Conservation (phyloP, 805 yeast species). For the Saturnispora mendoncae region DNA sequence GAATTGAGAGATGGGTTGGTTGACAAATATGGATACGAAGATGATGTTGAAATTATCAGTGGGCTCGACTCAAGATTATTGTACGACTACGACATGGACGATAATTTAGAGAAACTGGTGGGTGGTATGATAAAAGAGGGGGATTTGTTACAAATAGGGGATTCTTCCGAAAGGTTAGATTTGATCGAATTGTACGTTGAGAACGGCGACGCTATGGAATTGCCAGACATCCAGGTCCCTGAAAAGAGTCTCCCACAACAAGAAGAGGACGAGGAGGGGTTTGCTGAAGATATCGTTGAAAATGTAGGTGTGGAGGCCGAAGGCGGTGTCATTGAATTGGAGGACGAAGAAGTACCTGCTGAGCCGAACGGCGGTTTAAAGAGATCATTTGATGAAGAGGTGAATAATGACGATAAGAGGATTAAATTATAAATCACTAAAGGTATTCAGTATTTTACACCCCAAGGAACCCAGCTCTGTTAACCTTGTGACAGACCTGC, state of each 20-base stretch:
- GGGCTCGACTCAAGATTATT: constrained; percentile 41
- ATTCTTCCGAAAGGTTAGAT: constrained; percentile 64
- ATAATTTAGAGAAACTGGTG: constrained; percentile 46
- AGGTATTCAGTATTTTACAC: neutral
- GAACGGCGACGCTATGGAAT: constrained; percentile 7
- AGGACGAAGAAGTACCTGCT: constrained; percentile 4
- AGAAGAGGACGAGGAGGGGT: constrained; percentile 18
- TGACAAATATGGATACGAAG: constrained; percentile 44
- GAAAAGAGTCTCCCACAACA: constrained; percentile 11
- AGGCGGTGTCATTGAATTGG: constrained; percentile 15
- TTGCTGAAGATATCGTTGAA: constrained; percentile 13
- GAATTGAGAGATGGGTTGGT: constrained; percentile 45
- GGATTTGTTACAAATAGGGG: constrained; percentile 61
- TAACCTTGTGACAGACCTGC: neutral
- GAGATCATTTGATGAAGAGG: constrained; percentile 7
- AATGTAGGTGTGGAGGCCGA: constrained; percentile 5
- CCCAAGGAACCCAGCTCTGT: constrained; percentile 1
- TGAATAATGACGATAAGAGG: neutral
- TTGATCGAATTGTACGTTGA: constrained; percentile 53
- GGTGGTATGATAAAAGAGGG: constrained; percentile 45
- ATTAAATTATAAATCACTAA: constrained; percentile 4
- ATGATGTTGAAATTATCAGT: constrained; percentile 47
- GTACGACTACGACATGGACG: constrained; percentile 85
- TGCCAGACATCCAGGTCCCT: constrained; percentile 23
- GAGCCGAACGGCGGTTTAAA: neutral